Percentiles rank a stretch among this genome's conserved stretches.
phyloP scores from a whole-genome alignment of 2,329 filamentous ascomycete species.

The Decorospora gaudefroyi region DNA sequence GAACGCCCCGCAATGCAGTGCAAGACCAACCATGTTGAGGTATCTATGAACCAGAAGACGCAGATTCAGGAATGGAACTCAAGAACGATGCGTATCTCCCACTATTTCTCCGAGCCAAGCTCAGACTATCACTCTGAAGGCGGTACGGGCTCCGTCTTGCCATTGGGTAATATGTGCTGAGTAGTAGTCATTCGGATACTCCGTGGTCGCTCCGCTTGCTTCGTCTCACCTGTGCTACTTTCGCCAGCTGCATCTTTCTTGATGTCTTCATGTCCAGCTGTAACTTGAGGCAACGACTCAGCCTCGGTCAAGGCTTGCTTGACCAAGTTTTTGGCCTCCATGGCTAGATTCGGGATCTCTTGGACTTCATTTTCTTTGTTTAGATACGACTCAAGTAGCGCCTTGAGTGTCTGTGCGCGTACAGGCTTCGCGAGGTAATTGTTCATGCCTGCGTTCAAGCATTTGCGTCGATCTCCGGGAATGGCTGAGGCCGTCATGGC shows the following conservation, averaged over 20 bases:
- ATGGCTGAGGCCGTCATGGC: slow-evolving; percentile 97
- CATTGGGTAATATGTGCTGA: slow-evolving; percentile 20
- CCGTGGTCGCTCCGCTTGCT: slow-evolving; percentile 16
- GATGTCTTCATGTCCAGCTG: slow-evolving; percentile 1
- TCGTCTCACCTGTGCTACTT: slow-evolving; percentile 3
- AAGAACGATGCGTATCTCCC: neutral
- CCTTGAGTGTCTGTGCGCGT: slow-evolving; percentile 81
- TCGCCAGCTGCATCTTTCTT: slow-evolving; percentile 1
- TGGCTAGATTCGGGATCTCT: slow-evolving; percentile 50
- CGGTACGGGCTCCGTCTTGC: slow-evolving; percentile 12
- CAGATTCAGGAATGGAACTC: neutral
- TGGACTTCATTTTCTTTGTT: slow-evolving; percentile 52
- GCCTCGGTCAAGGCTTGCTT: slow-evolving; percentile 37
- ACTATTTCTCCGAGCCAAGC: neutral
- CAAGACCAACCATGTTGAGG: neutral
- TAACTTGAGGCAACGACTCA: slow-evolving; percentile 3
- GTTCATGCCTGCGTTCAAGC: slow-evolving; percentile 95
- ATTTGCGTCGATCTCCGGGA: slow-evolving; percentile 87
- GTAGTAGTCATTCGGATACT: slow-evolving; percentile 22
- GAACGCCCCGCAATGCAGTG: slow-evolving; percentile 14
- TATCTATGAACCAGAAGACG: neutral
- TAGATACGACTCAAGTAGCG: slow-evolving; percentile 74
- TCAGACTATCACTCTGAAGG: slow-evolving; percentile 9
- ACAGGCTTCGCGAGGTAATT: slow-evolving; percentile 96
- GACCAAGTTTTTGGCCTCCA: slow-evolving; percentile 53